Conservation (phyloP, 441 rosid genomes). For the Omphalea diandra region DNA sequence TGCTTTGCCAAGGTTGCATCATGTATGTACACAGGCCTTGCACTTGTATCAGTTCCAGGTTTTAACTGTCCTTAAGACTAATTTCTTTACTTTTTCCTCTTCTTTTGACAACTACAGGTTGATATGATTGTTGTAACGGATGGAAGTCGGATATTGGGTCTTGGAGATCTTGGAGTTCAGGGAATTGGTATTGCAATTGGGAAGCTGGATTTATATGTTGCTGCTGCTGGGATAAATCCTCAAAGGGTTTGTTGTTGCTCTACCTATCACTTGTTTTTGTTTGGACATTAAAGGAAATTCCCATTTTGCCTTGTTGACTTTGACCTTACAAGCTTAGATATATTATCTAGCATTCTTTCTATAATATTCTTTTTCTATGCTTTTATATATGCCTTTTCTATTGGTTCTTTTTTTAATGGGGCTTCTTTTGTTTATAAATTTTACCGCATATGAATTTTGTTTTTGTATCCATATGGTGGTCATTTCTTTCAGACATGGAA, state of each 20-base stretch:
- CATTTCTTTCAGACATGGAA: no score
- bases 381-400: not conserved
- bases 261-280: not conserved
- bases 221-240: constrained; percentile 99
- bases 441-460: no score
- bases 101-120: constrained; percentile 58
- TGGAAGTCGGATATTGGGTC: constrained; percentile 99
- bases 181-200: constrained; percentile 98
- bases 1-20: not conserved
- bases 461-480: no score
- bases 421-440: no score
- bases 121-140: constrained; percentile 99
- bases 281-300: not conserved
- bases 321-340: not conserved
- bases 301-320: not conserved
- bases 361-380: not conserved
- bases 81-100: not conserved
- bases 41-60: constrained; percentile 2
- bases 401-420: no score
- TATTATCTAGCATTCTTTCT: not conserved
- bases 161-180: constrained; percentile 98
- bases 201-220: constrained; percentile 96
- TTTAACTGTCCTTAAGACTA: not conserved
- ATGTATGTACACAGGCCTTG: not conserved
- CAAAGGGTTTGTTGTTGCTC: constrained; percentile 65